Percentiles rank a stretch among this genome's conserved stretches.
These are phyloP conservation scores for Vaccinium macrocarpon DNA, from an alignment of 148 eudicot species.

Conservation along the genomic window DNA sequence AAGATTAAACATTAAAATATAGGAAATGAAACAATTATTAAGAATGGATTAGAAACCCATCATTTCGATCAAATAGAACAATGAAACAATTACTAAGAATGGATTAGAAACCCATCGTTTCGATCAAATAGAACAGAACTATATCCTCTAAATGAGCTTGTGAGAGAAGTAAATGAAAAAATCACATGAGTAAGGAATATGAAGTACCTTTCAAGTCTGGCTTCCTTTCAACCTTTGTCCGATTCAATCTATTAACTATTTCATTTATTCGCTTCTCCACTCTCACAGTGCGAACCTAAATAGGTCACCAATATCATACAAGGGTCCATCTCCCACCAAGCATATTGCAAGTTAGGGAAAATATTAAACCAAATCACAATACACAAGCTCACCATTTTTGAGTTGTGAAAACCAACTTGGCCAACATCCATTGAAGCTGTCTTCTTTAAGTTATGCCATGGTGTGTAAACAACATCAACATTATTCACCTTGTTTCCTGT, in stretches of 20 bases:
- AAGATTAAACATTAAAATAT: not conserved
- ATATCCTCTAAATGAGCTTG: not conserved
- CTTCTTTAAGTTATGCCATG: constrained; percentile 94
- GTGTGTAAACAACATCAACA: constrained; percentile 95
- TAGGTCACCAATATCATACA: constrained; percentile 14
- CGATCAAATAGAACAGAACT: not conserved
- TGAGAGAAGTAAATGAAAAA: not conserved
- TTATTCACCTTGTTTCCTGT: constrained; percentile 97
- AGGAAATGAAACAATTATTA: not conserved
- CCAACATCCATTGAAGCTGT: constrained; percentile 99
- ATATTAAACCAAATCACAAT: not conserved
- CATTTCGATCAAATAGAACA: not conserved
- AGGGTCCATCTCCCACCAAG: not conserved
- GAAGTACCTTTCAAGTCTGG: constrained; percentile 82
- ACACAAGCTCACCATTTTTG: constrained; percentile 59
- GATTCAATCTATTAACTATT: constrained; percentile 57
- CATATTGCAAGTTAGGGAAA: not conserved
- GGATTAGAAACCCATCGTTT: not conserved
- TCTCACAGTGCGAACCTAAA: constrained; percentile 62
- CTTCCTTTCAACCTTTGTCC: constrained; percentile 61
- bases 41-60: not conserved
- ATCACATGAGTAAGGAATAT: not conserved
- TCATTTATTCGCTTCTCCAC: constrained; percentile 72
- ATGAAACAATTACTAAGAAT: not conserved
- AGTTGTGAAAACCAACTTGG: constrained; percentile 87